phyloP scores from a whole-genome alignment of 2,329 filamentous ascomycete genomes.

The Sporothrix mexicana region DNA sequence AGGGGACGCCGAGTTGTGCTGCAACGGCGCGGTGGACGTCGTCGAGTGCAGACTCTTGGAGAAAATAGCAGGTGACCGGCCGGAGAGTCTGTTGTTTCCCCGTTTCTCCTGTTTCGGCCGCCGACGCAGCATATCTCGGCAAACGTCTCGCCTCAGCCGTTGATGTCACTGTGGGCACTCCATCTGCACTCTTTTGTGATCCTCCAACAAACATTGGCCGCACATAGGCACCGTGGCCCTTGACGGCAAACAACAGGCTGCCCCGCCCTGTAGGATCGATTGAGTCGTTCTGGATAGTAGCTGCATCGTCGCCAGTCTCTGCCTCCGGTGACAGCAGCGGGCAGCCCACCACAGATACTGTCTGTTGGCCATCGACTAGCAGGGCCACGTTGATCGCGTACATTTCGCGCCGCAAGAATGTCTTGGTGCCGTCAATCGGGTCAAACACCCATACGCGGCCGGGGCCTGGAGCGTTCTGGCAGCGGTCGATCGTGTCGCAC shows the following conservation, averaged over 20 bases:
- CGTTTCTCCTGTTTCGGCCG: background rate
- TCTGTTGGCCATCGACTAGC: constrained; percentile 56
- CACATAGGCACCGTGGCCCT: constrained; percentile 55
- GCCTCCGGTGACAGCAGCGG: constrained; percentile 51
- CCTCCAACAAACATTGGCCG: constrained; percentile 46
- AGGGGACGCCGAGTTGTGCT: constrained; percentile 49
- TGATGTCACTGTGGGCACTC: constrained; percentile 43
- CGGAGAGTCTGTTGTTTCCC: constrained; percentile 42
- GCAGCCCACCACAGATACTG: constrained; percentile 57
- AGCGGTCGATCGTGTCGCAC: constrained; percentile 61
- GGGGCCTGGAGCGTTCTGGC: constrained; percentile 47
- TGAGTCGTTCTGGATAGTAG: constrained; percentile 51
- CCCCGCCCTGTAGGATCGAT: constrained; percentile 53
- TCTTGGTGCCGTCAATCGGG: constrained; percentile 65
- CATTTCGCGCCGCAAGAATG: constrained; percentile 59
- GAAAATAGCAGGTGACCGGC: constrained; percentile 55
- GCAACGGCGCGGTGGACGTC: constrained; percentile 55
- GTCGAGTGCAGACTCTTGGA: constrained; percentile 56
- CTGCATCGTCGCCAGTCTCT: constrained; percentile 51
- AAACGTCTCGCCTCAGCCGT: constrained; percentile 41
- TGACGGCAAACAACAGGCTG: constrained; percentile 58
- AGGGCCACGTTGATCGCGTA: constrained; percentile 65
- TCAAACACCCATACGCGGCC: constrained; percentile 64
- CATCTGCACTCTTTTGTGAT: background rate
- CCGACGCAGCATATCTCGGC: constrained; percentile 18